A percentile compares a stretch with the other conserved stretches of the same genome.
Evolutionary conservation across 176 grass and related monocot genomes (phyloP).

Genomic region (Bothriochloa decipiens): DNA sequence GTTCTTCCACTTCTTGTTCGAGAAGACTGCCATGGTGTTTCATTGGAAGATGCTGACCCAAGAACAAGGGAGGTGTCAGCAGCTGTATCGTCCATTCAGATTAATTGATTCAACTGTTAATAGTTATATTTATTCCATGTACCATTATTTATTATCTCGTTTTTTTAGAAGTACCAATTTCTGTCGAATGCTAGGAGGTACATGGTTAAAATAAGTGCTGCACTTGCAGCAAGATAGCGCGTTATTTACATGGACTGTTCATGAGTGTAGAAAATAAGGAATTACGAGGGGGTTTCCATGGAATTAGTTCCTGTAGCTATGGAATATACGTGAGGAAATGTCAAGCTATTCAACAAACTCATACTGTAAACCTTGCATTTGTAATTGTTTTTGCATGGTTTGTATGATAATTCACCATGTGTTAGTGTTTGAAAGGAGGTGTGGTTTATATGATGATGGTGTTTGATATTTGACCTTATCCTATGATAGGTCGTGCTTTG

Average conservation of each 20-base stretch:
- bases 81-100: constrained; percentile 71
- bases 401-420: background rate
- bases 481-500: background rate
- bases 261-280: constrained; percentile 33
- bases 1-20: constrained; percentile 83
- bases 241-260: constrained; percentile 24
- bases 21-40: constrained; percentile 78
- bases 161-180: constrained; percentile 31
- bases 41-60: constrained; percentile 85
- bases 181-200: background rate
- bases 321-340: background rate
- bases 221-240: constrained; percentile 10
- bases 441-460: background rate
- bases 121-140: constrained; percentile 6
- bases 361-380: constrained; percentile 10
- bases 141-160: constrained; percentile 27
- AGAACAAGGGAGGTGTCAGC: constrained; percentile 80
- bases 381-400: background rate
- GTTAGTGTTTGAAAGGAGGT: background rate
- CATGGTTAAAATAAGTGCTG: constrained; percentile 40
- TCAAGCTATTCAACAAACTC: constrained; percentile 7
- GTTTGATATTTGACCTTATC: background rate
- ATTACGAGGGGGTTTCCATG: background rate
- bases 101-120: constrained; percentile 47
- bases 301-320: background rate